Evolutionary conservation across 371 early-diverging fungal genomes (phyloP), one percentile per base, ranked within the genome.

Genomic region (Syncephalastrum racemosum): DNA sequence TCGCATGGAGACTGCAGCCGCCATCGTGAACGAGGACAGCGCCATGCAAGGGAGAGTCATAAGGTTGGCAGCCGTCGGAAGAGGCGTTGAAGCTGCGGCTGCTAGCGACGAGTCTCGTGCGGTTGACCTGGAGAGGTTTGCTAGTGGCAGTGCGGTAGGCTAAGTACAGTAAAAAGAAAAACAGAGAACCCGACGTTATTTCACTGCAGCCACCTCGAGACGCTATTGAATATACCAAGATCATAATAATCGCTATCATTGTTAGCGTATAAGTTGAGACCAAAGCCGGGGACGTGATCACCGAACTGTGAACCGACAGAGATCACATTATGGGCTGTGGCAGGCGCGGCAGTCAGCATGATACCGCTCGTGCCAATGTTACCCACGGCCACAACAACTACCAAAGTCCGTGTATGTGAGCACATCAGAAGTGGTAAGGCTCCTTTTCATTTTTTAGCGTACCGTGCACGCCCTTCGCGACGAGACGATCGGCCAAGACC

Each of bases 331-430:
- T 58, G 55, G 2, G 79, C 83, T 13, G 84, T 66, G 20, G 84
- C 85, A 8, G 91, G 90, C 7, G 87, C 63, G 3, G 73, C 66
- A 4, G 75, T 72, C 25, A 79, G 62, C 54, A 73, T 85, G 15
- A 87, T 60, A 2, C 94, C 94, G 7, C 67, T 63, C 3, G 56
- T 19, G 8, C 90, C 91, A 19, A 71, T 71, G 69, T 93, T 92
- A 15, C 93, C 92, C 48, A 68, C 74, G 8, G 92, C 82, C 7
- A 63, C 59, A 46, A 69, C 57, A 22, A 75, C 75, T 75, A 42
- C 39, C 3, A 19, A 10, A 22, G 24, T 25, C 4, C 2, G 48
- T 48, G 2, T 31, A 10, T 31, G 36, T 31, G 1, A 49, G 19
- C 25, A 22, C 6, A 49, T 23, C 0, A 16, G n/a, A n/a, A n/a